These are phyloP conservation scores for Acacia crassicarpa DNA, from an alignment of 306 rosid genomes.

Conservation along the genomic window DNA sequence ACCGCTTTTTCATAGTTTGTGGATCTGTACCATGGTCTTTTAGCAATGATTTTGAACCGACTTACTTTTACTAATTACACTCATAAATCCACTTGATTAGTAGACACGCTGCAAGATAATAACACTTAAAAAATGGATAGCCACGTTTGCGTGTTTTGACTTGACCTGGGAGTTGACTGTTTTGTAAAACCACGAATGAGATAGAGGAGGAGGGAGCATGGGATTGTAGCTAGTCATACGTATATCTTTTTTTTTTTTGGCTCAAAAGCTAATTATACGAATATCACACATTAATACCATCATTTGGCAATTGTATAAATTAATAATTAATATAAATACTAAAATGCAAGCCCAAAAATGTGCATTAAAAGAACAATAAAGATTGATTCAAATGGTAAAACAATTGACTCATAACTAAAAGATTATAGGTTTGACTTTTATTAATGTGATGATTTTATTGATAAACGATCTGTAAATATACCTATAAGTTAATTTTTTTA, in stretches of 20 bases:
- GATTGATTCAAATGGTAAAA: rapidly evolving
- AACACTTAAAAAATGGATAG: background rate
- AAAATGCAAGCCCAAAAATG: background rate
- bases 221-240: background rate
- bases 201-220: background rate
- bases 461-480: no score
- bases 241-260: no score
- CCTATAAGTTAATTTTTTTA: no score
- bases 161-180: background rate
- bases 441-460: rapidly evolving
- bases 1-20: background rate
- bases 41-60: background rate
- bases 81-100: background rate
- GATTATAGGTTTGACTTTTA: no score
- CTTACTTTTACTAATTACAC: background rate
- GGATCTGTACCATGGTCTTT: background rate
- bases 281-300: background rate
- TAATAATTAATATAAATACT: background rate
- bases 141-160: background rate
- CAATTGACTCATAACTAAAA: no score
- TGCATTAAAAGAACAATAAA: background rate
- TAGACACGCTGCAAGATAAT: background rate
- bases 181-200: background rate
- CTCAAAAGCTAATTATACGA: background rate
- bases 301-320: background rate